Conservation (phyloP, 2,329 filamentous ascomycete genomes). For the Fusarium torulosum region DNA sequence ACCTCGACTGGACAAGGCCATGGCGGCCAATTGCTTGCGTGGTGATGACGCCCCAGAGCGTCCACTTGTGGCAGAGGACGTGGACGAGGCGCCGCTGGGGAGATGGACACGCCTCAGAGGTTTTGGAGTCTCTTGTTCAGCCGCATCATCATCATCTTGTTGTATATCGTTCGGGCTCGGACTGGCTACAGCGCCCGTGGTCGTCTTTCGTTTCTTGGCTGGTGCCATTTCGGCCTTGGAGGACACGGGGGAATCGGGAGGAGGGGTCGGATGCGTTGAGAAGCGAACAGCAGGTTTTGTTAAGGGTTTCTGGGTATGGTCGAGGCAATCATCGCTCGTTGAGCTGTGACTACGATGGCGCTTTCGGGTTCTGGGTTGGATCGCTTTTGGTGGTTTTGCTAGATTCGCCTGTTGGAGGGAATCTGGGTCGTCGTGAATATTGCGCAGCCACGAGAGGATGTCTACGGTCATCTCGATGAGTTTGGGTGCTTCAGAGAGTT, state of each 20-base stretch:
- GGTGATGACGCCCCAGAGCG: not conserved
- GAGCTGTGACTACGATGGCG: not conserved
- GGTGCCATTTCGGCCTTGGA: not conserved
- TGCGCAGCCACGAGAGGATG: not conserved
- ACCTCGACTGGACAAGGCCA: not conserved
- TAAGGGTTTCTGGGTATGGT: too few relatives aligned
- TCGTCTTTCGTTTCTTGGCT: not conserved
- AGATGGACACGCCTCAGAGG: not conserved
- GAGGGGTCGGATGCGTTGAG: not conserved
- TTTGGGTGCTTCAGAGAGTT: rapidly evolving
- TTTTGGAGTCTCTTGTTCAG: not conserved
- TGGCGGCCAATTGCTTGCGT: not conserved
- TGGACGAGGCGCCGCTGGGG: conserved; percentile 2
- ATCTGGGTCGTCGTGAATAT: not conserved
- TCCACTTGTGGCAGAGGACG: not conserved
- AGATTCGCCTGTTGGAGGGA: not conserved
- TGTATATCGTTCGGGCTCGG: not conserved
- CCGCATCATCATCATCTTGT: not conserved
- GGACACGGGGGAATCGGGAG: not conserved
- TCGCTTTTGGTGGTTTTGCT: not conserved
- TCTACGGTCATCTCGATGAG: not conserved
- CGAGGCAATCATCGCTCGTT: not conserved
- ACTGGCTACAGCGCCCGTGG: not conserved
- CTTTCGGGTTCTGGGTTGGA: conserved; percentile 1
- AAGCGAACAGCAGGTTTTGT: rapidly evolving